Base-by-base conservation (phyloP, 73 alveolate genomes). In the Symbiodinium natans region DNA sequence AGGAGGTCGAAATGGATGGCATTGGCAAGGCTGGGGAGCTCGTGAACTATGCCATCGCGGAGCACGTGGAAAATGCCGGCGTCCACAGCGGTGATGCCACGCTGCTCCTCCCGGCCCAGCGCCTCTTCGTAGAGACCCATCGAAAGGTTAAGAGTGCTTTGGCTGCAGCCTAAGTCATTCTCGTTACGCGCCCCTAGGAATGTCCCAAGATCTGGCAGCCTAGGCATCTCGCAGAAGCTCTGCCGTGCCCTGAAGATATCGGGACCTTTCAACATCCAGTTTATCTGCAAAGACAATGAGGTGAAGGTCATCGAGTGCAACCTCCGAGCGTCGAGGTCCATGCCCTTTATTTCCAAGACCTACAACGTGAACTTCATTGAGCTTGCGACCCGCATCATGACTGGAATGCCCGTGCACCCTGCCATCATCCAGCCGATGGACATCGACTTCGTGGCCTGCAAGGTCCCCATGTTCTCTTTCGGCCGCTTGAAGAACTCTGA, bases 21-120 rank as follows among this genome's bases (percentile, higher is more conserved):
- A 80, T 93, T 27, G 99, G 93, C 36, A 40, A 31, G 75, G 82
- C 92, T 17, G 98, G 99, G 23, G 89, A 82, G 83, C 48, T 93
- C 48, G 94, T 93, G 89, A 93, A 93, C 88, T 93, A 93, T 33
- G 99, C 99, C 89, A 93, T 93, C 11, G 77, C 94, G 5, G 99
- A 93, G 82, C 99, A 93, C 59, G 92, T 93, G 27, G 99, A 93
- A 41, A 83, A 93, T 33, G 99, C 99, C 21, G 99, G 99, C 31
- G 99, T 93, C 93, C 99, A 93, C 94, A 77, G 93, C 36, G 99
- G 99, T 3, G 99, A 93, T 38, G 99, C 99, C 48, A 93, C 99
- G 25, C 99, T 93, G 63, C 48, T 93, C 42, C 82, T 93, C 54
- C 99, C 99, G 11, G 99, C 99, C 19, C 99, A 93, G 93, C 90